Percentiles rank a stretch among this genome's conserved stretches.
Evolutionary conservation across 768 basidiomycete species (phyloP).

Genomic region (Cantharellus anzutake): DNA sequence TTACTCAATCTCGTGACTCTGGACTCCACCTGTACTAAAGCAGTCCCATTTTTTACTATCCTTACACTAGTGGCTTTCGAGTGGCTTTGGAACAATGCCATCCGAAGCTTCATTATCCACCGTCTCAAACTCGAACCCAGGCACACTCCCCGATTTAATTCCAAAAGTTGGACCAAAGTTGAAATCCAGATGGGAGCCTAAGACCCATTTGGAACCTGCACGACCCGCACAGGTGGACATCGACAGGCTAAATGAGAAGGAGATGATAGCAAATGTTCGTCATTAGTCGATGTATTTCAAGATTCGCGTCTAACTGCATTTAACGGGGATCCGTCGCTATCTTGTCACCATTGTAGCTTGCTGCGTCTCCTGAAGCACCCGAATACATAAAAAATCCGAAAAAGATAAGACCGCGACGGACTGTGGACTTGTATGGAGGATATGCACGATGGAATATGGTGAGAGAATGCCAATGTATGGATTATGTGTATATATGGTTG

Average conservation of each 20-base stretch:
- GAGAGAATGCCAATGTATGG: constrained; percentile 14
- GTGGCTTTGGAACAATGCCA: too few relatives aligned
- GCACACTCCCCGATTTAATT: not conserved
- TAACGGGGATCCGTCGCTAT: too few relatives aligned
- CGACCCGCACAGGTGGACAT: constrained; percentile 64
- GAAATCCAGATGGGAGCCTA: constrained; percentile 42
- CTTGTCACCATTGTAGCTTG: constrained; percentile 15
- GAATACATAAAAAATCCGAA: constrained; percentile 26
- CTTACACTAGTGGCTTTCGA: too few relatives aligned
- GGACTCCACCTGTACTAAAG: too few relatives aligned
- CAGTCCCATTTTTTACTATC: too few relatives aligned
- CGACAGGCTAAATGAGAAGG: constrained; percentile 52
- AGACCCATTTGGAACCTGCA: constrained; percentile 40
- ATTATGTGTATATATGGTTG: not conserved
- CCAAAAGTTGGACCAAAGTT: not conserved
- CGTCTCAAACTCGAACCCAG: too few relatives aligned
- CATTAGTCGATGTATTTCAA: not conserved
- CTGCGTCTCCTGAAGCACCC: constrained; percentile 41
- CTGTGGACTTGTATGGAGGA: constrained; percentile 86
- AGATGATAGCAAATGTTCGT: constrained; percentile 44
- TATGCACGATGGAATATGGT: constrained; percentile 77
- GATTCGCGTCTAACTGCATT: too few relatives aligned
- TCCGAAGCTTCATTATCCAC: too few relatives aligned
- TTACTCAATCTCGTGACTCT: too few relatives aligned
- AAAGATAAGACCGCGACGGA: constrained; percentile 81